Conservation (phyloP, 2,329 filamentous ascomycete genomes). For the Helicocarpus griseus region DNA sequence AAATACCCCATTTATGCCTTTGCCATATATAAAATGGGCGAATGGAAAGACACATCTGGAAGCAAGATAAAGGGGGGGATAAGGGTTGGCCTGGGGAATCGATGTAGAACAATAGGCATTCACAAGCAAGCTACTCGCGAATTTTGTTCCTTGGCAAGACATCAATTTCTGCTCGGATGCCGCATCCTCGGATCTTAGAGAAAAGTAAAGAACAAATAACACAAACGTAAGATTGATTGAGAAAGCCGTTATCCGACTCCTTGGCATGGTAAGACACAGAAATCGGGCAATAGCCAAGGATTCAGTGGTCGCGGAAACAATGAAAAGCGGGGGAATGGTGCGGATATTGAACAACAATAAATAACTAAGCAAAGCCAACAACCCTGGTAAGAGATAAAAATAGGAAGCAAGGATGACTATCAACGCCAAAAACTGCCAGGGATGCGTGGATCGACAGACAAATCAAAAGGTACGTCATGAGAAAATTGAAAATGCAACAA, state of each 20-base stretch:
- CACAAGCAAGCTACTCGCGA: neutral
- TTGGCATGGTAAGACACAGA: no score
- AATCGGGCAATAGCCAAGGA: no score
- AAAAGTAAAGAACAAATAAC: no score
- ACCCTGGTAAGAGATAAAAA: conserved; percentile 23
- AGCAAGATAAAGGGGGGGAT: neutral
- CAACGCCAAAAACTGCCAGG: conserved; percentile 20
- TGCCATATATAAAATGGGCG: neutral
- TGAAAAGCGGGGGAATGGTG: conserved; percentile 2
- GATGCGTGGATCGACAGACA: neutral
- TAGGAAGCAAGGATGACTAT: conserved; percentile 11
- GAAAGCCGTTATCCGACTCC: no score
- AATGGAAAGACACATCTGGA: no score
- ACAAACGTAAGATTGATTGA: no score
- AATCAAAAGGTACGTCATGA: conserved; percentile 11
- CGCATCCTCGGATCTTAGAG: no score
- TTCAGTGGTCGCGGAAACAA: neutral
- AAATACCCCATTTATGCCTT: neutral
- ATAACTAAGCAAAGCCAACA: conserved; percentile 14
- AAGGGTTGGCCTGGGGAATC: neutral
- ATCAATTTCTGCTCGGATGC: neutral
- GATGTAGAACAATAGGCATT: neutral
- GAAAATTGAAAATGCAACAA: conserved; percentile 9
- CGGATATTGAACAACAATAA: conserved; percentile 7
- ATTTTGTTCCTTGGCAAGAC: no score